Conservation (phyloP, 2,329 filamentous ascomycete species). For the Hansfordia pulvinata region DNA sequence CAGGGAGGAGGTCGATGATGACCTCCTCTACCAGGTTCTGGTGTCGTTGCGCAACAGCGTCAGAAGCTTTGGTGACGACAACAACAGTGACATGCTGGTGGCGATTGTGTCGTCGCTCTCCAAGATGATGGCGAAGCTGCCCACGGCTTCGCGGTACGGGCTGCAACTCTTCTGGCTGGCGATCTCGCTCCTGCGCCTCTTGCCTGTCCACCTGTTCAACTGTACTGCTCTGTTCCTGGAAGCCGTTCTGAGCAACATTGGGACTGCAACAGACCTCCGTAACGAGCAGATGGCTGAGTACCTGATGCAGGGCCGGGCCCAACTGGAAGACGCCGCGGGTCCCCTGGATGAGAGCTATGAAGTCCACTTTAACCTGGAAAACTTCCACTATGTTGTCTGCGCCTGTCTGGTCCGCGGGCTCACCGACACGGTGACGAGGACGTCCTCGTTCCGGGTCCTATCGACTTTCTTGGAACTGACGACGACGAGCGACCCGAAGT, state of each 20-base stretch:
- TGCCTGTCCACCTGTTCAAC: constrained; percentile 50
- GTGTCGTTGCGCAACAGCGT: constrained; percentile 54
- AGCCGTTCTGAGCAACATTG: constrained; percentile 50
- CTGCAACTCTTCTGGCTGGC: constrained; percentile 59
- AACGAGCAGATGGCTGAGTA: constrained; percentile 44
- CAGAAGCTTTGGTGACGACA: constrained; percentile 49
- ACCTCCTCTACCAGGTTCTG: constrained; percentile 57
- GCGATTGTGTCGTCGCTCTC: constrained; percentile 54
- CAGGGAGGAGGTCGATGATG: constrained; percentile 59
- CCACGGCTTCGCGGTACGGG: constrained; percentile 52
- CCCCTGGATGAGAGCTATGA: constrained; percentile 52
- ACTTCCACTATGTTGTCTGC: constrained; percentile 54
- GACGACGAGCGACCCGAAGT: constrained; percentile 19
- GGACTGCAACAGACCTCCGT: constrained; percentile 43
- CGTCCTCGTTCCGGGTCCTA: constrained; percentile 44
- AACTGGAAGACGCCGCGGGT: constrained; percentile 47
- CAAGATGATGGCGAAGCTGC: constrained; percentile 59
- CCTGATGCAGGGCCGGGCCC: constrained; percentile 44
- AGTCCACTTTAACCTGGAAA: constrained; percentile 48
- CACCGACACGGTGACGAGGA: constrained; percentile 46
- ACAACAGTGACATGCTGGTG: constrained; percentile 53
- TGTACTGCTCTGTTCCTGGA: constrained; percentile 52
- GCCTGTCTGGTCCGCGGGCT: constrained; percentile 51
- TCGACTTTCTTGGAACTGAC: constrained; percentile 46
- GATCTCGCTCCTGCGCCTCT: constrained; percentile 50